Evolutionary conservation across 108 stramenopile genomes (phyloP).

Genomic region (Conticribra guillardii): DNA sequence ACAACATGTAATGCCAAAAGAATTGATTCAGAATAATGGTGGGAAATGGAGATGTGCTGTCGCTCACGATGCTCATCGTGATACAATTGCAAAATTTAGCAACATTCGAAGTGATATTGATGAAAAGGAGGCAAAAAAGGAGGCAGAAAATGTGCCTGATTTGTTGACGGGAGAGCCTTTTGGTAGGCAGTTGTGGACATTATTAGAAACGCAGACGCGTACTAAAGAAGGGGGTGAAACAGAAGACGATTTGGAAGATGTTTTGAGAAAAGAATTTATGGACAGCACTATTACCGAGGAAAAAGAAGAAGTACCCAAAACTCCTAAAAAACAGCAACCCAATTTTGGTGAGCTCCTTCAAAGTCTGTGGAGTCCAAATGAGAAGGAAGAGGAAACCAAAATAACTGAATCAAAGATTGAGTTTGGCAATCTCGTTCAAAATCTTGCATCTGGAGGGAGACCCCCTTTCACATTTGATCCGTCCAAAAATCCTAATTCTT

Average conservation of each 20-base stretch:
- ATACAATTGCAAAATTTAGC: conserved; percentile 48
- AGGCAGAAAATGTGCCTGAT: too few relatives aligned
- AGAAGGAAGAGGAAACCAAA: conserved; percentile 1
- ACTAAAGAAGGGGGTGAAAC: conserved; percentile 1
- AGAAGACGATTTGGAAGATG: conserved; percentile 33
- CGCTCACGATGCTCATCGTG: conserved; percentile 75
- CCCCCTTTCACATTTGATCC: conserved; percentile 67
- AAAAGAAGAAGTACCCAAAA: conserved; percentile 1
- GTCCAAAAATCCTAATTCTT: conserved; percentile 79
- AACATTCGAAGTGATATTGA: conserved; percentile 2
- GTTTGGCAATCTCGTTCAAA: conserved; percentile 34
- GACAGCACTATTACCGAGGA: background rate
- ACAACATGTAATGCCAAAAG: conserved; percentile 15
- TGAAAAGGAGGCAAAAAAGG: conserved; percentile 6
- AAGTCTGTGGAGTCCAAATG: conserved; percentile 2
- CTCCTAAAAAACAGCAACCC: conserved; percentile 3
- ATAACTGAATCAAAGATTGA: conserved; percentile 3
- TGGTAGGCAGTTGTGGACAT: conserved; percentile 81
- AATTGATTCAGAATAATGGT: conserved; percentile 10
- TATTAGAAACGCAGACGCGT: conserved; percentile 19
- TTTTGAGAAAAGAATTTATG: conserved; percentile 21
- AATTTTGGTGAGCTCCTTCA: conserved; percentile 21
- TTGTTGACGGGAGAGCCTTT: conserved; percentile 76
- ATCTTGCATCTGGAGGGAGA: conserved; percentile 71
- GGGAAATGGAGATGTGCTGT: conserved; percentile 68